Evolutionary conservation across 345 rosid genomes (phyloP), one percentile per base, ranked within the genome.

Genomic region (Diplotaxis tenuifolia): DNA sequence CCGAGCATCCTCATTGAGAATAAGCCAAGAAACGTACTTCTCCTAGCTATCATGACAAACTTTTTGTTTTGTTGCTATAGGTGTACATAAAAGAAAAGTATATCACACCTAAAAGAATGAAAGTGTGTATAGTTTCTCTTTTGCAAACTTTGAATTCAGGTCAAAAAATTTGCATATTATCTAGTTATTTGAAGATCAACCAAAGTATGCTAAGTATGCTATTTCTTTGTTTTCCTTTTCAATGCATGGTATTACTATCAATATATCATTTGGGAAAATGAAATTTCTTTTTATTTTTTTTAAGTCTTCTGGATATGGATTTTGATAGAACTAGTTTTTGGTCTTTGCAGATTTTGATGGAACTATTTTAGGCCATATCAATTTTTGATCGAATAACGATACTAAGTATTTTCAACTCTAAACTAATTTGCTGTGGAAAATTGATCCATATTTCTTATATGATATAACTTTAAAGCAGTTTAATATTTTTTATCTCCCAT

Each of bases 1-100:
- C 74, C 31, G 65, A 21, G 36, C 62, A 47, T 60, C 34, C 67
- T 50, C 23, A 47, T n/a, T 15, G 60, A 61, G 60, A 31, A 61
- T 10, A 47, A 50, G 68, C 25, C 61, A 61, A 49, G 16, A 47
- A 60, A 49, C 19, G 31, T 61, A 49, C 18, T 31, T 71, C 18
- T 61, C 67, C 22, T 31, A 14, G 9, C 36, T 47, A 71, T 45
- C 21, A 20, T 28, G 31, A 18, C 12, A 70, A 70, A 27, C 12
- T 16, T 19, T 59, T n/a, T 45, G 31, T 18, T 14, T 36, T 68
- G 5, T 53, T 9, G 21, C 52, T 52, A 45, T 12, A 14, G 31
- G n/a, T 52, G 7, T 53, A 53, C 32, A 23, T 68, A 21, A 52
- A 69, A 12, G 1, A 69, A 15, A 47, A 15, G 20, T 47, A 47